A percentile compares a stretch with the other conserved stretches of the same genome.
These are phyloP conservation scores for Acacia crassicarpa DNA, from an alignment of 306 rosid species.

Conservation along the genomic window DNA sequence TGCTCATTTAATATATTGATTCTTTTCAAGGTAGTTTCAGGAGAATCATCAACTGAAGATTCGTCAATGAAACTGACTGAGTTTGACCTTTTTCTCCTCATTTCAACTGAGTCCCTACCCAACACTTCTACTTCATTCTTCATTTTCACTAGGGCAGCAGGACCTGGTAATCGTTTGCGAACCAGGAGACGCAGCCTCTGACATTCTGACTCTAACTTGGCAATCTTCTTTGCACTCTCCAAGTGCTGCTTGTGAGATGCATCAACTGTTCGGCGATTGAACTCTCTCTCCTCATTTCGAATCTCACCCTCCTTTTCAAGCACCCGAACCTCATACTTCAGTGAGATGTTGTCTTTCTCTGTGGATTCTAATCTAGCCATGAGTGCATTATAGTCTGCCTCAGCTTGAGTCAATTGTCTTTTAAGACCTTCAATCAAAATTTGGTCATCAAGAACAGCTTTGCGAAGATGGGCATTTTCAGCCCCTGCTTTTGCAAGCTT, in stretches of 20 bases:
- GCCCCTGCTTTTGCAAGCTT: conserved; percentile 44
- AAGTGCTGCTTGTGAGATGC: conserved; percentile 64
- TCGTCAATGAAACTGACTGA: conserved; percentile 39
- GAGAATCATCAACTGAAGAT: conserved; percentile 41
- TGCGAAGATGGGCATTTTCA: conserved; percentile 51
- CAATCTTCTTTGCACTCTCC: conserved; percentile 61
- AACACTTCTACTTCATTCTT: conserved; percentile 66
- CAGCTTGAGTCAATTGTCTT: conserved; percentile 48
- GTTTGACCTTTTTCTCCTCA: conserved; percentile 45
- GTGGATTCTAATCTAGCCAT: conserved; percentile 54
- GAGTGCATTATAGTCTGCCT: conserved; percentile 48
- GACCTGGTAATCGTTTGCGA: conserved; percentile 69
- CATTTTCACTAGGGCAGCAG: conserved; percentile 70
- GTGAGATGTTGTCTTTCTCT: conserved; percentile 53
- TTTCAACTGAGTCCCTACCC: conserved; percentile 53
- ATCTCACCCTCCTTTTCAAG: conserved; percentile 74
- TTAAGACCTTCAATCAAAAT: conserved; percentile 51
- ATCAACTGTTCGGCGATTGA: conserved; percentile 56
- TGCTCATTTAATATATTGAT: conserved; percentile 44
- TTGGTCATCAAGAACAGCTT: conserved; percentile 50
- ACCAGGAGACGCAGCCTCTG: conserved; percentile 68
- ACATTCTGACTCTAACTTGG: conserved; percentile 72
- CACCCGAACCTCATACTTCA: conserved; percentile 60
- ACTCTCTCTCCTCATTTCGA: conserved; percentile 73
- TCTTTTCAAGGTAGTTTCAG: conserved; percentile 37